Conservation (phyloP, 78 protist genomes). For the Cavenderia fasciculata region DNA sequence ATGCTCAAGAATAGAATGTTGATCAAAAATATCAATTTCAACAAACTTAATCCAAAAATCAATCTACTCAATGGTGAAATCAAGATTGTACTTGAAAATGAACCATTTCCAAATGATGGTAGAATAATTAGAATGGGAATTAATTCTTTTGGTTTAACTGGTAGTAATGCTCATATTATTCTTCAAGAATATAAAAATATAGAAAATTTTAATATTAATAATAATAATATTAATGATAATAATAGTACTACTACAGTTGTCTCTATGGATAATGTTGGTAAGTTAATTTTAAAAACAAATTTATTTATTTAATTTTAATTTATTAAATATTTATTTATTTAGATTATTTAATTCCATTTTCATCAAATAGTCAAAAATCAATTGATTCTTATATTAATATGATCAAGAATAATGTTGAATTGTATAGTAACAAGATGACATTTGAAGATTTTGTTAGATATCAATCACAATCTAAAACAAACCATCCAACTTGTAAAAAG, state of each 20-base stretch:
- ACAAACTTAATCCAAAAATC: conserved; percentile 38
- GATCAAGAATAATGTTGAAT: background rate
- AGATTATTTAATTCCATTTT: conserved; percentile 33
- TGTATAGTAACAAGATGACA: background rate
- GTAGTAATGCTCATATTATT: conserved; percentile 81
- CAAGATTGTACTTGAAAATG: background rate
- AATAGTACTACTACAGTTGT: background rate
- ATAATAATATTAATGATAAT: background rate
- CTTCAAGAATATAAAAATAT: conserved; percentile 9
- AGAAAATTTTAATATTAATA: background rate
- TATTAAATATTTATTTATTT: too few relatives aligned
- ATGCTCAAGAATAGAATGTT: conserved; percentile 22
- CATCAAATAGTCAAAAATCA: conserved; percentile 2
- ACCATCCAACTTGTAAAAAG: background rate
- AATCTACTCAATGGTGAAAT: conserved; percentile 34
- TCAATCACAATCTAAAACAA: background rate
- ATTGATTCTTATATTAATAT: background rate
- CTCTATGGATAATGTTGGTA: too few relatives aligned
- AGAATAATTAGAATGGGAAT: conserved; percentile 53
- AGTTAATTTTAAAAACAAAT: background rate
- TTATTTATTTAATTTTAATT: background rate
- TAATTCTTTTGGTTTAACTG: conserved; percentile 88
- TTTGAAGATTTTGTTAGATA: conserved; percentile 16
- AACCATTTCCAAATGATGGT: conserved; percentile 19
- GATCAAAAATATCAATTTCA: conserved; percentile 23